Percentiles rank a stretch among this genome's conserved stretches.
Conservation (phyloP, 768 basidiomycete species). For the Xerocomellus amylosporus region DNA sequence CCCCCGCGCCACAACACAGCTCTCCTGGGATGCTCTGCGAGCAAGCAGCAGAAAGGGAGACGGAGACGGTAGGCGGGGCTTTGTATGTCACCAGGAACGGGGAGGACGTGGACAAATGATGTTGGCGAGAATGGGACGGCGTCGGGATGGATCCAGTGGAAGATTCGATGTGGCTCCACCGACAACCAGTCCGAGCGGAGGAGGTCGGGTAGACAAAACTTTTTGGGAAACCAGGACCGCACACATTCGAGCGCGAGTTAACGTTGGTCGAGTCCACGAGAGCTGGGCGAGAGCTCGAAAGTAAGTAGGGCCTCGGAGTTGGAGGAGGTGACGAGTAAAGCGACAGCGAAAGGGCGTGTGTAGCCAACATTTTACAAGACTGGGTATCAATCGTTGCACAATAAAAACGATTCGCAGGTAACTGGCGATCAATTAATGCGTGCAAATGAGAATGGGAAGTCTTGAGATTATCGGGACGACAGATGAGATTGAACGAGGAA, state of each 20-base stretch:
- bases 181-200: conserved; percentile 12
- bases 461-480: conserved; percentile 22
- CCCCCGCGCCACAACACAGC: neutral
- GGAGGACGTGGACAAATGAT: conserved; percentile 7
- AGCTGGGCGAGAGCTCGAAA: conserved; percentile 14
- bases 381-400: conserved; percentile 6
- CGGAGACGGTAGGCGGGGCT: conserved; percentile 38
- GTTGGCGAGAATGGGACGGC: conserved; percentile 5
- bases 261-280: conserved; percentile 29
- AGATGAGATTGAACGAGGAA: conserved; percentile 22
- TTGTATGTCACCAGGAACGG: conserved; percentile 29
- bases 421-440: conserved; percentile 8
- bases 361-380: conserved; percentile 19
- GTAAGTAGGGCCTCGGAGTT: neutral
- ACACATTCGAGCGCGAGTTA: conserved; percentile 6
- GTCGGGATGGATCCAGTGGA: neutral
- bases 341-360: conserved; percentile 3
- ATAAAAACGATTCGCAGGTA: conserved; percentile 4
- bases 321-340: neutral
- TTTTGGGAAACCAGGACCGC: conserved; percentile 7
- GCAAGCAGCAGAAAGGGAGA: conserved; percentile 36
- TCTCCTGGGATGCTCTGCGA: conserved; percentile 18
- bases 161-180: conserved; percentile 7
- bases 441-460: conserved; percentile 9
- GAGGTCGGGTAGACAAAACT: conserved; percentile 17